Percentiles rank a stretch among this genome's conserved stretches.
These are phyloP conservation scores for Phaffia australis DNA, from an alignment of 768 basidiomycete genomes.

Conservation along the genomic window DNA sequence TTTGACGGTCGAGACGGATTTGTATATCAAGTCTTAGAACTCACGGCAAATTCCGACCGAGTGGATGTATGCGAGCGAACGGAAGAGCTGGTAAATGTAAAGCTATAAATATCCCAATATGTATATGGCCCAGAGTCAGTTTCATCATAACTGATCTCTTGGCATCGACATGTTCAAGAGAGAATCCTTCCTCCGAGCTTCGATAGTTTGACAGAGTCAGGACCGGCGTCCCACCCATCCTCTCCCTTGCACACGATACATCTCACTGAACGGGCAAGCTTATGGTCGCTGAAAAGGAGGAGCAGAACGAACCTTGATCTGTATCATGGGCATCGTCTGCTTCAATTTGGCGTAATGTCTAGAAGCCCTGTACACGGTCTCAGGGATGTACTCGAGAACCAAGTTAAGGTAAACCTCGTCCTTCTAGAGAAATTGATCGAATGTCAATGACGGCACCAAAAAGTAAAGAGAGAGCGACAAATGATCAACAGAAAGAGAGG, in stretches of 20 bases:
- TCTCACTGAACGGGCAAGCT: background rate
- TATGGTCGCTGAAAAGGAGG: background rate
- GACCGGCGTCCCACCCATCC: background rate
- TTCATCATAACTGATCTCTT: background rate
- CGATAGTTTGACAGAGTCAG: too few species aligned
- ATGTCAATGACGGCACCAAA: background rate
- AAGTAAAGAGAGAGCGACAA: background rate
- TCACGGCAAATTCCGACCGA: slow-evolving; percentile 88
- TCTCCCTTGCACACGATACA: background rate
- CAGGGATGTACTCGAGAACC: slow-evolving; percentile 97
- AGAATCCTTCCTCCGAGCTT: too few species aligned
- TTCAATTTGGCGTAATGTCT: slow-evolving; percentile 99
- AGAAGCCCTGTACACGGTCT: slow-evolving; percentile 97
- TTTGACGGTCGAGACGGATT: too few species aligned
- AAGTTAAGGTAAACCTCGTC: slow-evolving; percentile 99
- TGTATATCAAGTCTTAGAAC: background rate
- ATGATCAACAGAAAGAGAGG: too few species aligned
- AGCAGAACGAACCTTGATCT: slow-evolving; percentile 57
- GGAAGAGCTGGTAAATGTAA: slow-evolving; percentile 59
- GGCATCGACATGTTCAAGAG: too few species aligned
- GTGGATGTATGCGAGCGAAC: slow-evolving; percentile 97
- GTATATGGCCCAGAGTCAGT: background rate
- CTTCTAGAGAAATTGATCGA: slow-evolving; percentile 58
- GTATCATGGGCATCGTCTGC: slow-evolving; percentile 99
- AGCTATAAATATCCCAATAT: slow-evolving; percentile 3